Base-by-base conservation (phyloP, 768 basidiomycete species). In the Russula sp. region DNA sequence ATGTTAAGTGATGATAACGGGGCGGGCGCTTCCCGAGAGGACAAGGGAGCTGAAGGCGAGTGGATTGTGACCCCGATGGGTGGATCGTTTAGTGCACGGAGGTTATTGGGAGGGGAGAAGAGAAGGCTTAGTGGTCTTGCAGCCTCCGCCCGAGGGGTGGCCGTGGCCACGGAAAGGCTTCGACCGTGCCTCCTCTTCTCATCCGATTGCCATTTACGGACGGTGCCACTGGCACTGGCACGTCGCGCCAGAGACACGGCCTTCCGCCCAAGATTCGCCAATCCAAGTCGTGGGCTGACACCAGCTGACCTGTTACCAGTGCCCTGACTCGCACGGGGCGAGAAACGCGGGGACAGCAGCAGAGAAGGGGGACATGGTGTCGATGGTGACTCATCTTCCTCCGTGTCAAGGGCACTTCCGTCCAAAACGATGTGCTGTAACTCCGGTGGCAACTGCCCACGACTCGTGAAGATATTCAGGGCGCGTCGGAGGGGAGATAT, bases 401-500 rank as follows among this genome's bases (percentile, higher is more conserved):
- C 61, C 7, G 35, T 42, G 38, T 60, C 54, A 8, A 61, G 49
- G 8, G 63, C 63, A 5, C 41, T 59, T 11, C 34, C 63, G 7
- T 51, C 38, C 22, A 56, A n/a, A 20, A 43, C 5, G 48, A 59
- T 25, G 9, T 47, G 47, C 38, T 11, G 47, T 34, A 53, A 22
- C 58, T 62, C 65, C 0, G 59, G 60, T 34, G 66, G 58, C 2
- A 57, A 64, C 35, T 59, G 43, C 7, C 69, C 65, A 7, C 63
- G 65, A 32, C 47, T 58, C 9, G 69, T 69, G 29, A 65, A 48
- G 58, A 70, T 16, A 34, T 62, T 62, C 52, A 58, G 38, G 6
- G 68, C 69, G 10, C 65, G 66, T 51, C 51, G 65, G 35, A 70
- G 59, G 34, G 62, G 57, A 14, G 52, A 63, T 16, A 38, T 11